Percentiles rank a stretch among this genome's conserved stretches.
Evolutionary conservation across 208 protist genomes (phyloP).

Genomic region (Endotrypanum monterogeii): DNA sequence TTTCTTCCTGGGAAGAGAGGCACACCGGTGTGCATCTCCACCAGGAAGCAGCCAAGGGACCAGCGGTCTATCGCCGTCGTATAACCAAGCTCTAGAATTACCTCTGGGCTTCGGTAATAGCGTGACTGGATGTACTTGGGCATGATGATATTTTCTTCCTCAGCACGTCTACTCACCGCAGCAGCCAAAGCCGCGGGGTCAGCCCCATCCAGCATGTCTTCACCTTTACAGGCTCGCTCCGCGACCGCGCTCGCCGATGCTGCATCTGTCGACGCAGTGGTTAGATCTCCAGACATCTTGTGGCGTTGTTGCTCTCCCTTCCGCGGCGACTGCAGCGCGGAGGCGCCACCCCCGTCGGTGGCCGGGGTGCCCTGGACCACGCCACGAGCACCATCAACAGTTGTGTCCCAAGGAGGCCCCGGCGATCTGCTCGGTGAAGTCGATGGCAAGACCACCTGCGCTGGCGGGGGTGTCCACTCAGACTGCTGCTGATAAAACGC

Average conservation of each 20-base stretch:
- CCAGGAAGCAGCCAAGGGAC: conserved; percentile 98
- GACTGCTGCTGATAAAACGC: conserved; percentile 84
- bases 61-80: conserved; percentile 98
- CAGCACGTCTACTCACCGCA: neutral
- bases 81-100: conserved; percentile 97
- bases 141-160: conserved; percentile 19
- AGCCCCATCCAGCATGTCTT: neutral
- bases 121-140: conserved; percentile 93
- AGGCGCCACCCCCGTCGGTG: neutral
- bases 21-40: conserved; percentile 97
- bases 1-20: conserved; percentile 96
- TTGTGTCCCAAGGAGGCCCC: conserved; percentile 24
- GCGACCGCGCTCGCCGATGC: neutral
- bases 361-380: neutral
- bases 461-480: conserved; percentile 23
- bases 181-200: neutral
- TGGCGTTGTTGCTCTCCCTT: conserved; percentile 34
- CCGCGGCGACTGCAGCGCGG: conserved; percentile 27
- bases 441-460: conserved; percentile 23
- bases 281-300: conserved; percentile 49
- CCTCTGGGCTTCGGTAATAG: conserved; percentile 98
- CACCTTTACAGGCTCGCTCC: neutral
- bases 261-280: conserved; percentile 53
- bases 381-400: neutral
- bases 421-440: conserved; percentile 24